Conservation (phyloP, 768 basidiomycete species). For the Naganishia randhawae region DNA sequence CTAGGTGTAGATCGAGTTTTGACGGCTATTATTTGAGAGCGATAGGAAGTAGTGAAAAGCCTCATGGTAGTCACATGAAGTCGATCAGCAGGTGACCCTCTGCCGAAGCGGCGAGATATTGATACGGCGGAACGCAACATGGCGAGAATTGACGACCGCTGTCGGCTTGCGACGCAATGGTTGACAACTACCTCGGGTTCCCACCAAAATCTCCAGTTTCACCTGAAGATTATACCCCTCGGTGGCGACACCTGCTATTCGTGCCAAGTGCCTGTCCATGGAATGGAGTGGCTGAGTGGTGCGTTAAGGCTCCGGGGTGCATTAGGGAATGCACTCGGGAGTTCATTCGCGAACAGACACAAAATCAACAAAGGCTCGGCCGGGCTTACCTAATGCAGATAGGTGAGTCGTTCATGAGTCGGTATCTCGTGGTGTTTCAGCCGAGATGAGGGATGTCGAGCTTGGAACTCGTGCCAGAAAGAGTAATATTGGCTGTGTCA, state of each 20-base stretch:
- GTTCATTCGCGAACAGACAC: background rate
- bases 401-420: background rate
- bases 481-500: constrained; percentile 4
- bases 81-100: background rate
- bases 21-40: background rate
- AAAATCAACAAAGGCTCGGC: background rate
- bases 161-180: background rate
- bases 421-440: background rate
- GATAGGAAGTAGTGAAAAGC: background rate
- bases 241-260: too few species aligned
- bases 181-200: background rate
- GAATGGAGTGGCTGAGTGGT: too few species aligned
- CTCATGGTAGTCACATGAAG: background rate
- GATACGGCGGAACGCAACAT: background rate
- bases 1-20: background rate
- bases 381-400: background rate
- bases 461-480: background rate
- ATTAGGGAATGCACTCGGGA: background rate
- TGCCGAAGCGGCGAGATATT: background rate
- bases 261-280: too few species aligned
- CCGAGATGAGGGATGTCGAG: constrained; percentile 6
- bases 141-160: background rate
- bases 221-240: background rate
- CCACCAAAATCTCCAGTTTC: background rate
- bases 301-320: too few species aligned